Evolutionary conservation across 805 yeast genomes (phyloP), one percentile per base, ranked within the genome.

Genomic region (Starmerella scarabaei): DNA sequence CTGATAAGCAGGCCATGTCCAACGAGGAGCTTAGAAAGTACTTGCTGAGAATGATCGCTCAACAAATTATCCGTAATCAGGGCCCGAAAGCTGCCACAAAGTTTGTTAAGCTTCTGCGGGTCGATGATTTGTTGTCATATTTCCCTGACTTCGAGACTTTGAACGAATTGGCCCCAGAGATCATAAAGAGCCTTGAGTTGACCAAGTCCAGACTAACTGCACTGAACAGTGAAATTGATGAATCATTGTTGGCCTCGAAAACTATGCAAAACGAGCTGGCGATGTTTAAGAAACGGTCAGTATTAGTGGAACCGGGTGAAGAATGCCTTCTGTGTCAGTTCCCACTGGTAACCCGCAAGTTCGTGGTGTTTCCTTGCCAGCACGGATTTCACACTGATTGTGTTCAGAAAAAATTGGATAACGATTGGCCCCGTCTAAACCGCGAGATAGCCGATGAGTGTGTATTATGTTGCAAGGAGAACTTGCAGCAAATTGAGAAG

Each of bases 371-470:
- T 54, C 95, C 95, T 0, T 91, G 98, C 56, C 79, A 72, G 41
- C 98, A 91, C 57, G 73, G 82, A 4, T 80, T 82, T 61, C 97
- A 91, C 55, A 77, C 76, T 37, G 94, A 85, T 55, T 91, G 98
- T 62, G 58, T 84, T n/a, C 71, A 80, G 5, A 69, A 72, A 41
- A 63, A 63, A 29, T 72, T 80, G 26, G 54, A 78, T 38, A 64
- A 66, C 27, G 75, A 79, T 23, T 75, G 75, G 14, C 19, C 35
- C 9, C n/a, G 20, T 1, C 18, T 15, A 16, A 30, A 8, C 19
- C 34, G 30, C 30, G 35, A 28, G 5, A 34, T 82, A 18, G 63
- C 74, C 0, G 67, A 69, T 18, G 80, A 75, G 47, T 85, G 96
- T 58, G 70, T 77, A 7, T 59, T 83, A 9, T 85, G 95, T 57